Percentiles rank a stretch among this genome's conserved stretches.
Conservation (phyloP, 768 basidiomycete species). For the Crucibulum laeve region DNA sequence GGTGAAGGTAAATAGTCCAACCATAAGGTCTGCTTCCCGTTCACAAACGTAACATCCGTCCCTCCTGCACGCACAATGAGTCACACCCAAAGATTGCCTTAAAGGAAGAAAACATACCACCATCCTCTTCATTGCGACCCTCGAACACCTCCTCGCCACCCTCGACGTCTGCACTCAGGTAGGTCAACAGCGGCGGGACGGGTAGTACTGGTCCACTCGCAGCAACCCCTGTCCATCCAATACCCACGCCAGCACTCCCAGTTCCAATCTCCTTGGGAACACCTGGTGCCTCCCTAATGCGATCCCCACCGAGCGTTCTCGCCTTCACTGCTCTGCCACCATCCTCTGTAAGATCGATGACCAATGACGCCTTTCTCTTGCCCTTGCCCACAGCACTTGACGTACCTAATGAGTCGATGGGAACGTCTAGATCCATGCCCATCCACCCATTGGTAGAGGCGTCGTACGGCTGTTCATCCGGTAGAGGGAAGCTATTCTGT, state of each 20-base stretch:
- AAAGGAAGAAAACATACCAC: slow-evolving; percentile 33
- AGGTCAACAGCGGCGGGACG: slow-evolving; percentile 57
- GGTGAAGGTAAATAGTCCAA: slow-evolving; percentile 81
- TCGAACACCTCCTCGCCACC: slow-evolving; percentile 70
- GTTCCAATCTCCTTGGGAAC: slow-evolving; percentile 50
- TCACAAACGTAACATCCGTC: slow-evolving; percentile 63
- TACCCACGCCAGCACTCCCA: slow-evolving; percentile 11
- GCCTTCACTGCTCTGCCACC: slow-evolving; percentile 24
- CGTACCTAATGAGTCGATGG: slow-evolving; percentile 49
- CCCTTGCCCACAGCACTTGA: slow-evolving; percentile 32
- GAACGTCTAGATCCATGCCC: slow-evolving; percentile 52
- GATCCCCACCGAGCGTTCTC: slow-evolving; percentile 69
- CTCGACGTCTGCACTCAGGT: slow-evolving; percentile 55
- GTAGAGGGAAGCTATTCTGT: slow-evolving; percentile 38
- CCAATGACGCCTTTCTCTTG: slow-evolving; percentile 45
- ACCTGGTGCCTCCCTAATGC: slow-evolving; percentile 43
- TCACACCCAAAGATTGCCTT: slow-evolving; percentile 3
- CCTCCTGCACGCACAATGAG: slow-evolving; percentile 32
- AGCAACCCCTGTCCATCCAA: slow-evolving; percentile 13
- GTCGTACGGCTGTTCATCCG: slow-evolving; percentile 46
- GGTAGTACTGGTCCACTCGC: slow-evolving; percentile 33
- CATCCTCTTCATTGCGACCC: slow-evolving; percentile 69
- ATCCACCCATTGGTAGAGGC: slow-evolving; percentile 26
- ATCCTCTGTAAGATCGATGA: slow-evolving; percentile 35
- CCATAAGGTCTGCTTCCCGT: slow-evolving; percentile 76